These are phyloP conservation scores for Nidularia pulvinata DNA, from an alignment of 768 basidiomycete species.

Conservation along the genomic window DNA sequence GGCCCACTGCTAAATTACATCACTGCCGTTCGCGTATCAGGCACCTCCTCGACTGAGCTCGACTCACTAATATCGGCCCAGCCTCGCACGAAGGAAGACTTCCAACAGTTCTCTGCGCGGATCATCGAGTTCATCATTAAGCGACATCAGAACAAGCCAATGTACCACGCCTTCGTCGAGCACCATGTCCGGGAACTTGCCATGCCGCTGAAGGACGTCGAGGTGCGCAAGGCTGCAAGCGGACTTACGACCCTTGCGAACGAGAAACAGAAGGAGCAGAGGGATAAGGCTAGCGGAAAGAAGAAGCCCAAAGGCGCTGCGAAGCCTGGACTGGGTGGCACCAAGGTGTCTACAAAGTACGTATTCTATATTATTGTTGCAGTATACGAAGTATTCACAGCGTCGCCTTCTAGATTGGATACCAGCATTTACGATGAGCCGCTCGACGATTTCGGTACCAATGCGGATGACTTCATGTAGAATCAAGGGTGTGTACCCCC, in stretches of 20 bases:
- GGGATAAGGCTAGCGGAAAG: conserved; percentile 86
- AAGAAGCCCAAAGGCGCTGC: conserved; percentile 75
- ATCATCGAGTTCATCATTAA: conserved; percentile 79
- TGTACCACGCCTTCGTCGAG: conserved; percentile 85
- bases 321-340: conserved; percentile 78
- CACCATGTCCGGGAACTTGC: conserved; percentile 79
- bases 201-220: conserved; percentile 81
- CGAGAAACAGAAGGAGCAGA: conserved; percentile 92
- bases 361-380: conserved; percentile 11
- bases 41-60: conserved; percentile 66
- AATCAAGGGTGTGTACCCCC: conserved; percentile 1
- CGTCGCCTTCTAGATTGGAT: conserved; percentile 56
- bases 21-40: conserved; percentile 25
- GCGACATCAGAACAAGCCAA: conserved; percentile 78
- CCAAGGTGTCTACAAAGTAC: conserved; percentile 67
- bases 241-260: conserved; percentile 87
- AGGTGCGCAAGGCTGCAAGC: conserved; percentile 88
- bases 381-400: neutral
- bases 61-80: conserved; percentile 74
- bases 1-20: too few relatives aligned
- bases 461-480: conserved; percentile 92
- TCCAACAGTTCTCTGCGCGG: conserved; percentile 66
- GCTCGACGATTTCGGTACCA: conserved; percentile 83
- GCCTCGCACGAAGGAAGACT: conserved; percentile 91
- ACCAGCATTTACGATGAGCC: conserved; percentile 84